Evolutionary conservation across 164 flowering plant species (phyloP), one percentile per base, ranked within the genome.

Genomic region (Aristolochia fimbriata): DNA sequence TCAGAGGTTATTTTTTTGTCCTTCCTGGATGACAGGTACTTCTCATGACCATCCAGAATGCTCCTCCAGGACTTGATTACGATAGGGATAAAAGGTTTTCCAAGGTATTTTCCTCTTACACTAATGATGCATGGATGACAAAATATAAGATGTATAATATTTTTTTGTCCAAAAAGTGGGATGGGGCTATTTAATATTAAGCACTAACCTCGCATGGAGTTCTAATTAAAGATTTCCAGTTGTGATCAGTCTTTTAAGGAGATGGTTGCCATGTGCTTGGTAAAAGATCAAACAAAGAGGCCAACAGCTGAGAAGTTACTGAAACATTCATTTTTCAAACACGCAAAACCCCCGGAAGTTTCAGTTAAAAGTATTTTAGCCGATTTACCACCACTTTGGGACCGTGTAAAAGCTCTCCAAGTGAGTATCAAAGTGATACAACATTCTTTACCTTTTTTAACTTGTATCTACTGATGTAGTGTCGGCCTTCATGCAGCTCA

Each of bases 211-310:
- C 30, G 51, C 62, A 47, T 56, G 65, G 56, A 61, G 33, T 78
- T 72, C 91, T 88, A 77, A 83, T 83, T 69, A 62, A 73, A 65
- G 72, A 70, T 70, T 75, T 80, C 75, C 79, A 71, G 84, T 77
- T 79, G 84, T 81, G 58, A 76, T 69, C 94, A 94, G 99, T 81
- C 97, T 59, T 94, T 94, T 65, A 94, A 91, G 79, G 99, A 94
- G 75, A 83, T 94, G 99, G 97, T 94, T 76, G 96, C 99, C 62
- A 94, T 94, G 99, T 94, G 99, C 81, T 81, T 94, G 84, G 97
- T 94, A 81, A 94, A 94, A 85, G 99, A 94, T 81, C 99, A 80
- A 77, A 81, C 91, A 53, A 88, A 88, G 76, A 87, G 99, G 73
- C 99, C 99, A 68, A 81, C 99, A 20, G 93, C 94, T 7, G 96